Evolutionary conservation across 2,329 filamentous ascomycete genomes (phyloP), one percentile per base, ranked within the genome.

Genomic region (Phoma sp.): DNA sequence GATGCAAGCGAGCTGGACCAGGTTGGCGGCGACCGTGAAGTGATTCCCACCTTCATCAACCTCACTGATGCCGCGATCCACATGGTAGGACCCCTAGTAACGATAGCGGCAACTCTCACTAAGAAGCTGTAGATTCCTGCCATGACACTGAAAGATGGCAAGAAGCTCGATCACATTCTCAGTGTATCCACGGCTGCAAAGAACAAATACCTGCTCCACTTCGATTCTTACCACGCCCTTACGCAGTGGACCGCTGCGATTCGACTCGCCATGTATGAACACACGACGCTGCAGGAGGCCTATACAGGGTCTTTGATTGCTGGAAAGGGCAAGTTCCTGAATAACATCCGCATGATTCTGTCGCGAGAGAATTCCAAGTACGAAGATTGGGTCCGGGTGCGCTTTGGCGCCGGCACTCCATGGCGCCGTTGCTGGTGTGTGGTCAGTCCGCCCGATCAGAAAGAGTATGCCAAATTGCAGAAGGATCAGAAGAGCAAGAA

Each of bases 361-460:
- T 91, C 96, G 64, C 86, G 90, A 42, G 84, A 89, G 18, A 87
- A 83, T 52, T 84, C 90, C 64, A 88, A 87, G 65, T 86, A 90
- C 36, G 92, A 96, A 72, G 92, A 96, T 69, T 99, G 95, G 95
- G 92, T 93, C 14, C 85, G 95, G 59, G 95, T 99, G 46, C 85
- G 95, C 55, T 99, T 99, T 67, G 95, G 95, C 36, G 93, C 95
- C 29, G 95, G 95, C 41, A 96, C 95, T 8, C 93, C 93, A 0
- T 99, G 95, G 95, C 87, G 90, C 70, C 88, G 93, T 35, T 99
- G 93, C 75, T 99, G 93, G 93, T 97, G 93, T 74, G 93, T 98
- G 48, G 90, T 98, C 53, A 86, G 86, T 6, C 95, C 93, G 2
- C 93, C 95, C 0, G 90, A 96, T 68, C 93, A 98, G 78, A 99